phyloP scores from a whole-genome alignment of 345 rosid genomes.

The Pugionium cornutum region DNA sequence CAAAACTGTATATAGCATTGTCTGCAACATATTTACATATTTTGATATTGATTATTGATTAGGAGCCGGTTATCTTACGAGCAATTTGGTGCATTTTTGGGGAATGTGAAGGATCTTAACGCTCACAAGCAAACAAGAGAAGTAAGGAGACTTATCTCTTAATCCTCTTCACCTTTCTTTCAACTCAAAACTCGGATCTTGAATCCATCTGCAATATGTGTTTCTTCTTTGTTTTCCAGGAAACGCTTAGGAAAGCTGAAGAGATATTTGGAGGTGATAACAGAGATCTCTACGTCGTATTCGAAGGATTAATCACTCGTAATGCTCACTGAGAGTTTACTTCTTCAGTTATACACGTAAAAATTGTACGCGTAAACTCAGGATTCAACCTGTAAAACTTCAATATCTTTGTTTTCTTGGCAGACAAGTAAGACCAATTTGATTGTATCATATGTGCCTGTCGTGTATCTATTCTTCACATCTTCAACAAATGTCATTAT shows the following conservation, averaged over 20 bases:
- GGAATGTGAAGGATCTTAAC: conserved; percentile 91
- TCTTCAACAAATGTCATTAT: conserved; percentile 1
- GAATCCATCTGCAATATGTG: not conserved
- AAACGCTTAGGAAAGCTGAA: conserved; percentile 79
- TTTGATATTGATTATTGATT: conserved; percentile 17
- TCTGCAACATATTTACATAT: not conserved
- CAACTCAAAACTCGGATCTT: conserved; percentile 1
- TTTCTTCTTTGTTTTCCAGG: conserved; percentile 45
- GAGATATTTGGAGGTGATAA: conserved; percentile 82
- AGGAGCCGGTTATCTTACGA: conserved; percentile 68
- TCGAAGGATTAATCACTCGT: conserved; percentile 81
- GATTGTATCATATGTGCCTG: conserved; percentile 24
- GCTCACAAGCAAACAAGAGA: conserved; percentile 90
- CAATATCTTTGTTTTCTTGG: conserved; percentile 27
- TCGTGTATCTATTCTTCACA: conserved; percentile 14
- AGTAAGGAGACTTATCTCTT: conserved; percentile 39
- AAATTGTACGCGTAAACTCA: not conserved
- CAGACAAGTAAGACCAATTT: conserved; percentile 32
- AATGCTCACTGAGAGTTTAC: conserved; percentile 51
- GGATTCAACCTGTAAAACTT: conserved; percentile 20
- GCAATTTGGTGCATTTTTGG: conserved; percentile 89
- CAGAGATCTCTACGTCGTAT: conserved; percentile 73
- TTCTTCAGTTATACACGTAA: conserved; percentile 10
- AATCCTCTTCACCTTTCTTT: not conserved
- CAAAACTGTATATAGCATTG: not conserved